These are phyloP conservation scores for Pholiota adiposa DNA, from an alignment of 1,284 basidiomycete genomes.

Conservation along the genomic window DNA sequence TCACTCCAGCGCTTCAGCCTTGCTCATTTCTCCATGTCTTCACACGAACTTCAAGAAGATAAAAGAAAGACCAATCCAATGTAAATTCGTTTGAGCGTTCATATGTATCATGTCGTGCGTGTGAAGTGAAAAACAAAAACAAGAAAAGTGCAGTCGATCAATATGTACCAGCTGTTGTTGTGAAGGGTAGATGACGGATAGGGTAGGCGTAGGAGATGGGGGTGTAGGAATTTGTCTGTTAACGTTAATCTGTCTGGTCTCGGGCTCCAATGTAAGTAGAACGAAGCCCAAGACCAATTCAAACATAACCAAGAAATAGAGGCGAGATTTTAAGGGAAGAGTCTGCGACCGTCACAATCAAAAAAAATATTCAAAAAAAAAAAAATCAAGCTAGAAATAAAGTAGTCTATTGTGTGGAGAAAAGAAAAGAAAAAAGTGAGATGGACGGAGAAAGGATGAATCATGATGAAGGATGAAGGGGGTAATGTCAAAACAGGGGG, in stretches of 20 bases:
- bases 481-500: constrained; percentile 7
- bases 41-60: too few species aligned
- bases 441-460: not conserved
- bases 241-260: too few species aligned
- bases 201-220: too few species aligned
- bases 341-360: too few species aligned
- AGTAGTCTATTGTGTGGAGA: not conserved
- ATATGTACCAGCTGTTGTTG: not conserved
- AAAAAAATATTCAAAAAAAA: not conserved
- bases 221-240: too few species aligned
- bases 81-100: not conserved
- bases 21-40: too few species aligned
- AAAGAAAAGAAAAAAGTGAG: not conserved
- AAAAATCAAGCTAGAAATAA: not conserved
- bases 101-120: constrained; percentile 1
- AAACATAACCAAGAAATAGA: too few species aligned
- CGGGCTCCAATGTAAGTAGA: too few species aligned
- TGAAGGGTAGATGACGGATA: not conserved
- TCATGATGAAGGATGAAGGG: not conserved
- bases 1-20: too few species aligned
- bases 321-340: too few species aligned
- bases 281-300: too few species aligned
- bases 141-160: not conserved
- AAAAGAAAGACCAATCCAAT: not conserved
- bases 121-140: not conserved